phyloP scores from a whole-genome alignment of 1,284 basidiomycete genomes.

The Kalmanozyma brasiliensis region DNA sequence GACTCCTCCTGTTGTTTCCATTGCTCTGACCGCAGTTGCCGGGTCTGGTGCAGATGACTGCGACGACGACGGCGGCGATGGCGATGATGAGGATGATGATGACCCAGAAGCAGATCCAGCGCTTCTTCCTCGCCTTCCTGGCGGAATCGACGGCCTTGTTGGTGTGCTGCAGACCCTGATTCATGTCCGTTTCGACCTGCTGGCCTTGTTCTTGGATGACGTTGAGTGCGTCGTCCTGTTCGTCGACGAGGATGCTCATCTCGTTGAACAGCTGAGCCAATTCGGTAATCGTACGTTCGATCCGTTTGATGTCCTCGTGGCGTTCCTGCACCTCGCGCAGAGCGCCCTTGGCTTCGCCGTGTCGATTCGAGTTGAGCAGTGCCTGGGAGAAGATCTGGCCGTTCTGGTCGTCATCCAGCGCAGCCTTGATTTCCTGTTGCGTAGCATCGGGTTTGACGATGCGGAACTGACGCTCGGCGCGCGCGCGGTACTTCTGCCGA shows the following conservation, averaged over 20 bases:
- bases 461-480: conserved; percentile 94
- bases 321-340: conserved; percentile 90
- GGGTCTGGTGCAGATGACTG: conserved; percentile 46
- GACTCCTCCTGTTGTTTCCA: conserved; percentile 12
- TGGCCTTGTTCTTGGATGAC: conserved; percentile 61
- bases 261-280: conserved; percentile 89
- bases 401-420: conserved; percentile 81
- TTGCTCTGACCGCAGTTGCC: conserved; percentile 26
- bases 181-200: conserved; percentile 63
- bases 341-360: conserved; percentile 83
- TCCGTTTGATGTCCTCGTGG: conserved; percentile 85
- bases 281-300: conserved; percentile 87
- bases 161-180: conserved; percentile 71
- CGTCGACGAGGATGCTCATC: conserved; percentile 66
- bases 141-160: conserved; percentile 78
- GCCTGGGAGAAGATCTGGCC: conserved; percentile 87
- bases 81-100: conserved; percentile 56
- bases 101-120: conserved; percentile 67
- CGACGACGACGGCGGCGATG: conserved; percentile 54
- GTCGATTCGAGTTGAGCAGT: conserved; percentile 79
- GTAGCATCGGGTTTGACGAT: conserved; percentile 92
- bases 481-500: conserved; percentile 90
- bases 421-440: conserved; percentile 78
- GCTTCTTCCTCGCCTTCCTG: conserved; percentile 79
- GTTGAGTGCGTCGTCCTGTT: conserved; percentile 66